phyloP scores from a whole-genome alignment of 73 alveolate genomes.

The Paramecium tetraurelia region DNA sequence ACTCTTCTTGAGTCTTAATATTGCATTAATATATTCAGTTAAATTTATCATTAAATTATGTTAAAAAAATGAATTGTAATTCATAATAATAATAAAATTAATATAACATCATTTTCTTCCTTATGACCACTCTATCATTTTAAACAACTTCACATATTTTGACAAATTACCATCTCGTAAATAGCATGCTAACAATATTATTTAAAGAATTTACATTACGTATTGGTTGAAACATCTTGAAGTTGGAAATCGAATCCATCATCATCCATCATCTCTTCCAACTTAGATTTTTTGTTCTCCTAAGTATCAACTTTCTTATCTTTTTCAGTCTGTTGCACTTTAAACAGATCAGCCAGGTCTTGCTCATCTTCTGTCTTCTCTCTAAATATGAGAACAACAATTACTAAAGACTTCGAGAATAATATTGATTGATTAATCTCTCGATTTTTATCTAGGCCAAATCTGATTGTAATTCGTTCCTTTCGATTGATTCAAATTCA shows the following conservation, averaged over 20 bases:
- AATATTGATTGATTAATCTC: not conserved
- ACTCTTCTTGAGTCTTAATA: constrained; percentile 43
- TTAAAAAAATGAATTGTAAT: not conserved
- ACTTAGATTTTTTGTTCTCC: not conserved
- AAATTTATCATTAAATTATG: not conserved
- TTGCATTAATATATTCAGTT: constrained; percentile 34
- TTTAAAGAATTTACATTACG: not conserved
- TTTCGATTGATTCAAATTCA: constrained; percentile 15
- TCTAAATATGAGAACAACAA: not conserved
- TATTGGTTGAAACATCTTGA: not conserved
- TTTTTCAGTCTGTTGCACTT: not conserved
- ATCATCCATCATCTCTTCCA: not conserved
- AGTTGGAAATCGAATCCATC: not conserved
- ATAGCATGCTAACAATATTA: not conserved
- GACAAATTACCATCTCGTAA: not conserved
- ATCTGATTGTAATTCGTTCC: not conserved
- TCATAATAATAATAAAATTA: not conserved
- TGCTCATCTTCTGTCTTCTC: not conserved
- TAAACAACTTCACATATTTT: not conserved
- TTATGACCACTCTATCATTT: constrained; percentile 3
- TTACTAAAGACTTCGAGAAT: not conserved
- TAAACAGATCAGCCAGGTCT: not conserved
- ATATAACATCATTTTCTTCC: not conserved
- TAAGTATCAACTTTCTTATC: not conserved
- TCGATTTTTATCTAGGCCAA: not conserved